Percentiles rank a stretch among this genome's conserved stretches.
These are phyloP conservation scores for Aquilaria sinensis DNA, from an alignment of 345 rosid species.

Conservation along the genomic window DNA sequence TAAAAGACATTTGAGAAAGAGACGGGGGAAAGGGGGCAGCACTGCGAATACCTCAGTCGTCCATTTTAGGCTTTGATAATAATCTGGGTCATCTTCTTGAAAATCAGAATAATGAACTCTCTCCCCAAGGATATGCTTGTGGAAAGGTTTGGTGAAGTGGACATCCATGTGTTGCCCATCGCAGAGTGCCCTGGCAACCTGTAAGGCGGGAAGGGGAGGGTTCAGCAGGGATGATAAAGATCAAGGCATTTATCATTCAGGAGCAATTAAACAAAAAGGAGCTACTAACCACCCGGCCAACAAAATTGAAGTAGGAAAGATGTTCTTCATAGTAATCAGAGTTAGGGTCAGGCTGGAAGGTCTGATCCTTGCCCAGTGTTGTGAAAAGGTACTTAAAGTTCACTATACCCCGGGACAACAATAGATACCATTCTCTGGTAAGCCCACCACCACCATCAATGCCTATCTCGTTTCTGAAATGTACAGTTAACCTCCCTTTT, in stretches of 20 bases:
- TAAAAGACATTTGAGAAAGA: neutral
- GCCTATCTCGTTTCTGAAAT: constrained; percentile 97
- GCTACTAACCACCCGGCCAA: constrained; percentile 89
- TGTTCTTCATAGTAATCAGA: constrained; percentile 96
- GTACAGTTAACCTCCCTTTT: constrained; percentile 85
- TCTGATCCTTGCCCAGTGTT: constrained; percentile 93
- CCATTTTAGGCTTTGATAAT: constrained; percentile 86
- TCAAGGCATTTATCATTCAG: neutral
- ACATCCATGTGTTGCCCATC: constrained; percentile 96
- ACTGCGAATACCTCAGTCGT: constrained; percentile 74
- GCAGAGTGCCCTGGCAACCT: constrained; percentile 96
- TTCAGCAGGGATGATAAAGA: neutral
- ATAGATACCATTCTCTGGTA: constrained; percentile 99
- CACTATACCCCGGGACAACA: constrained; percentile 91
- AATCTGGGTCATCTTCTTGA: constrained; percentile 95
- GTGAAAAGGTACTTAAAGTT: constrained; percentile 80
- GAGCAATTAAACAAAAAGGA: neutral
- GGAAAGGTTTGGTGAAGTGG: constrained; percentile 93
- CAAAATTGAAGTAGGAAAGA: constrained; percentile 94
- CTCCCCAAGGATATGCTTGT: constrained; percentile 89
- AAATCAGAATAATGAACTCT: constrained; percentile 93
- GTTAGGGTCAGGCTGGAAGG: constrained; percentile 98
- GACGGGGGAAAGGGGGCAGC: neutral
- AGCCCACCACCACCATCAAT: constrained; percentile 99
- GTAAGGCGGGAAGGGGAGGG: constrained; percentile 11